Percentiles rank a stretch among this genome's conserved stretches.
Evolutionary conservation across 352 stramenopile genomes (phyloP).

Genomic region (Phytophthora europaea): DNA sequence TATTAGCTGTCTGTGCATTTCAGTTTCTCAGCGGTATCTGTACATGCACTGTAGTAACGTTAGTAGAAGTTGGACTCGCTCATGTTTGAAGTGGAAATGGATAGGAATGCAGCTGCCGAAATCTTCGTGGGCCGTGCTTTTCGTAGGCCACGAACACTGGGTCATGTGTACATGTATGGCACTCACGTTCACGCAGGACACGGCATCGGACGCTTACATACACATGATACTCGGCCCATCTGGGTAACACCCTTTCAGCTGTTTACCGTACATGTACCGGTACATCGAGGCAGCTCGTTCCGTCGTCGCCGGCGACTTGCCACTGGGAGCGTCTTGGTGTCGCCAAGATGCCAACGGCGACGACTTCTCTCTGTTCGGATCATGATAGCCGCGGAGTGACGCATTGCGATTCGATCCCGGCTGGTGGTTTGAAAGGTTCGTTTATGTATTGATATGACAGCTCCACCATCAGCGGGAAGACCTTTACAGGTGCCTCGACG

Average conservation of each 20-base stretch:
- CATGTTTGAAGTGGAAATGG: background rate
- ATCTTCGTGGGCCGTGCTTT: background rate
- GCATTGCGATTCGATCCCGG: constrained; percentile 11
- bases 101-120: background rate
- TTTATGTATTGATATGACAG: background rate
- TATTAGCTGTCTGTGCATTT: too few relatives aligned
- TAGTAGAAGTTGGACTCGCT: background rate
- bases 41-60: too few relatives aligned
- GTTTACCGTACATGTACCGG: background rate
- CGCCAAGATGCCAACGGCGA: too few relatives aligned
- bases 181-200: background rate
- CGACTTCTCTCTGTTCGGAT: background rate
- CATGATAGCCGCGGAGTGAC: constrained; percentile 13
- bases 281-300: background rate
- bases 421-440: constrained; percentile 11
- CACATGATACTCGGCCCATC: background rate
- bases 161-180: background rate
- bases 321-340: too few relatives aligned
- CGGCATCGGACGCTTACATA: background rate
- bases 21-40: too few relatives aligned
- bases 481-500: background rate
- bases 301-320: background rate
- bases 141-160: background rate
- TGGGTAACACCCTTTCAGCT: background rate
- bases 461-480: background rate